Percentiles rank a stretch among this genome's conserved stretches.
These are phyloP conservation scores for Metschnikowia vanudenii DNA, from an alignment of 805 yeast genomes.

Conservation along the genomic window DNA sequence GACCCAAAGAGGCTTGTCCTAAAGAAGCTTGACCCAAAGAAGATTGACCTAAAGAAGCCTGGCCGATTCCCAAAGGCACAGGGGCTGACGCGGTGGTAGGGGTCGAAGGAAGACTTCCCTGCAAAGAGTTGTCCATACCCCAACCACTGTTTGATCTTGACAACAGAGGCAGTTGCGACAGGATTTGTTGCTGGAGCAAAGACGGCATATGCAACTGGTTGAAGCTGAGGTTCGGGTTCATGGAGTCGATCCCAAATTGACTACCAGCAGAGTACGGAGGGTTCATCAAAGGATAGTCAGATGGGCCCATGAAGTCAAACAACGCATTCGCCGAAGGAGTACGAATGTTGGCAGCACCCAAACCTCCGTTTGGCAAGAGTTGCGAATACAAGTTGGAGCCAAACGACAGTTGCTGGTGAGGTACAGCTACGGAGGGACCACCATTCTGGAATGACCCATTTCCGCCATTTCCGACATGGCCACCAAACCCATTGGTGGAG, in stretches of 20 bases:
- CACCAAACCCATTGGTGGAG: not conserved
- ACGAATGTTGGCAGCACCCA: constrained; percentile 31
- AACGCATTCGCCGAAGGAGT: constrained; percentile 17
- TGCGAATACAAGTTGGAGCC: constrained; percentile 27
- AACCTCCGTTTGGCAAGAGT: constrained; percentile 27
- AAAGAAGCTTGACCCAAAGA: no score
- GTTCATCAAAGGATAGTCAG: constrained; percentile 20
- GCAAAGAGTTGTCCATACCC: constrained; percentile 34
- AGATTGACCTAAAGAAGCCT: constrained; percentile 4
- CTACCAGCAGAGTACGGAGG: constrained; percentile 23
- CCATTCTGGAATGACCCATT: constrained; percentile 7
- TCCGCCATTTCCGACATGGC: no score
- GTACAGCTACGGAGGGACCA: constrained; percentile 1
- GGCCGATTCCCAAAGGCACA: constrained; percentile 20
- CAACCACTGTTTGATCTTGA: constrained; percentile 39
- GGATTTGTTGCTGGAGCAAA: constrained; percentile 33
- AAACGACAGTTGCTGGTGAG: constrained; percentile 16
- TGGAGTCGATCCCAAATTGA: constrained; percentile 30
- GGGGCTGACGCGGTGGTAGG: constrained; percentile 24
- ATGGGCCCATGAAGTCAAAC: constrained; percentile 19
- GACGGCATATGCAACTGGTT: constrained; percentile 32
- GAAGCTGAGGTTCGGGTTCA: constrained; percentile 15
- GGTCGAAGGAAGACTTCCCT: constrained; percentile 28
- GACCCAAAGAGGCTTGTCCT: constrained; percentile 28
- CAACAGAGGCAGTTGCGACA: constrained; percentile 29